Base-by-base conservation (phyloP, 23 red algal species). In the Cyanidioschyzon merolae region DNA sequence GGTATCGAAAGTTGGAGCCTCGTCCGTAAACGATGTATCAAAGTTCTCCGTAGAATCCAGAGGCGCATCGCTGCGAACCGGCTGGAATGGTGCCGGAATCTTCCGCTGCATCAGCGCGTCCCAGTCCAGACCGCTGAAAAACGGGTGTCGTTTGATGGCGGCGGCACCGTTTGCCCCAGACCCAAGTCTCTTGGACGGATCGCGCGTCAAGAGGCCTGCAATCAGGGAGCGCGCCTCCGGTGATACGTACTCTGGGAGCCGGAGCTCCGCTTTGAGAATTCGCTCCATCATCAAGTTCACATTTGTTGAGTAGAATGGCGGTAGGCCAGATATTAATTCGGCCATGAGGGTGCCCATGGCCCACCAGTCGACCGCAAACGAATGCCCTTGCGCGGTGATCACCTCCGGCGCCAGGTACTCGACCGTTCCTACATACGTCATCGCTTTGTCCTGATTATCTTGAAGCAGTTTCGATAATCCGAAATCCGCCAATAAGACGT, bases 401-500 rank as follows among this genome's bases (percentile, higher is more conserved):
- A 91, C 90, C 76, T 98, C 94, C 18, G 88, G 88, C 1, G 88
- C 85, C 34, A 84, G 76, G 68, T 92, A 98, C 25, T 88, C 86
- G 34, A 89, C 85, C 16, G 94, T 98, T 54, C 94, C 94, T 58
- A 88, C 90, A 32, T 90, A 84, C 1, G 88, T 89, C 41, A 80
- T 90, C 15, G 94, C 90, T 29, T 82, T 68, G 0, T 83, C 57
- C 0, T 83, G 58, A 38, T 82, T 80, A 57, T 68, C 40, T 38
- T 82, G 82, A 18, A 90, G 85, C 39, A 96, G 75, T 82, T 92
- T 98, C 79, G 87, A 91, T 7, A 98, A 68, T 38, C 94, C 94
- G 39, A 98, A 98, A 59, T 98, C 94, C 27, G 94, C 94, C 34
- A 98, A 80, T 38, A 79, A 85, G 35, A 98, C 85, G 74, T 98